Conservation (phyloP, 768 basidiomycete genomes). For the Gyrodon lividus region DNA sequence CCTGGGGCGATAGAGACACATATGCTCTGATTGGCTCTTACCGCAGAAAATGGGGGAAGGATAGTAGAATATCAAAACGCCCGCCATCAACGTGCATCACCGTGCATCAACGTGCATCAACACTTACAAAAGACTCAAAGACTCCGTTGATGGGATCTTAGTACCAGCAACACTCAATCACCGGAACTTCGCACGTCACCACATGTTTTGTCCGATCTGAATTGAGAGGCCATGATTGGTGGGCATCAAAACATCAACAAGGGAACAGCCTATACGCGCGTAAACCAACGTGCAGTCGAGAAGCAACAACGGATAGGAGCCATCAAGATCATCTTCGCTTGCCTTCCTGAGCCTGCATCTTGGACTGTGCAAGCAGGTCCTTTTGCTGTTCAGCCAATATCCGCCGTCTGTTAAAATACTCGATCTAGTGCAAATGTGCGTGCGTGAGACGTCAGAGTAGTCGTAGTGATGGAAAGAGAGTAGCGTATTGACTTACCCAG, state of each 20-base stretch:
- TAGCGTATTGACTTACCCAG: conserved; percentile 60
- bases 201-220: neutral
- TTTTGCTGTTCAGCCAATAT: conserved; percentile 80
- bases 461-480: neutral
- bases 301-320: neutral
- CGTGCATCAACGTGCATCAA: no score
- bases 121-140: neutral
- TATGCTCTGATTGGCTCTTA: no score
- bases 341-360: conserved; percentile 36
- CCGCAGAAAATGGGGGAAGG: no score
- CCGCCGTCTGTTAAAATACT: conserved; percentile 91
- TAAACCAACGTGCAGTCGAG: neutral
- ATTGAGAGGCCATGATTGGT: neutral
- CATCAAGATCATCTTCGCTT: conserved; percentile 18
- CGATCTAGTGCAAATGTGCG: conserved; percentile 54
- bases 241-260: neutral
- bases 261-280: neutral
- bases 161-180: neutral
- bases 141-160: neutral
- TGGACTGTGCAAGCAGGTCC: conserved; percentile 54
- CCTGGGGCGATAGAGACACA: no score
- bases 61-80: no score
- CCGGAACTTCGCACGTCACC: neutral
- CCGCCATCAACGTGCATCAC: no score
- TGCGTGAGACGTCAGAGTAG: conserved; percentile 1